Percentiles rank a stretch among this genome's conserved stretches.
phyloP scores from a whole-genome alignment of 1,139 yeast genomes.

The Zhuliangozyma parablackwelliae region DNA sequence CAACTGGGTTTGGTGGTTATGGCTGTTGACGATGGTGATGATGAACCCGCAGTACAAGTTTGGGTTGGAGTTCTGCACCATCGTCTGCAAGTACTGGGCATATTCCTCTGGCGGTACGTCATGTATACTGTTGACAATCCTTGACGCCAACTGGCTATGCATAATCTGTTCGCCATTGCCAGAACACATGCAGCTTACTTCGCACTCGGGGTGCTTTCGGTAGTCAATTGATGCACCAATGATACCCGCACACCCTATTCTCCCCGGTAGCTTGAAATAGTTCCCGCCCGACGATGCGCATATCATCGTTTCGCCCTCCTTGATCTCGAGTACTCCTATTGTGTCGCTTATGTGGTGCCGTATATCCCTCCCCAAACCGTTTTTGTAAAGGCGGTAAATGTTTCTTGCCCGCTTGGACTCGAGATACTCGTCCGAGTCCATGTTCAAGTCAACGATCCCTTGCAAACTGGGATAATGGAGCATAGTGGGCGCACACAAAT shows the following conservation, averaged over 20 bases:
- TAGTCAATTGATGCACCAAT: slow-evolving; percentile 42
- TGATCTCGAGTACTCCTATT: slow-evolving; percentile 24
- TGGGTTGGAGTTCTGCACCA: slow-evolving; percentile 2
- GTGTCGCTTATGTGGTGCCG: slow-evolving; percentile 24
- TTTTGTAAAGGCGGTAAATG: slow-evolving; percentile 12
- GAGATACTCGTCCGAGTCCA: slow-evolving; percentile 6
- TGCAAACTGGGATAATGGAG: slow-evolving; percentile 14
- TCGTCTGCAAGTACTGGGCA: slow-evolving; percentile 9
- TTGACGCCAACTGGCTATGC: slow-evolving; percentile 34
- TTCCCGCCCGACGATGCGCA: slow-evolving; percentile 54
- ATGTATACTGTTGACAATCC: slow-evolving; percentile 12
- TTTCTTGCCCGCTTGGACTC: slow-evolving; percentile 14
- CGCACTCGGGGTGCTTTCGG: slow-evolving; percentile 7
- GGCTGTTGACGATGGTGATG: slow-evolving; percentile 14
- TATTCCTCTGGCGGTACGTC: slow-evolving; percentile 7
- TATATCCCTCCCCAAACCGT: slow-evolving; percentile 5
- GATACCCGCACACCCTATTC: slow-evolving; percentile 53
- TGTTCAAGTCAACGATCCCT: slow-evolving; percentile 2
- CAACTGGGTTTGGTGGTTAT: slow-evolving; percentile 10
- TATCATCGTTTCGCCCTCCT: slow-evolving; percentile 15
- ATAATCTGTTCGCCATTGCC: slow-evolving; percentile 57
- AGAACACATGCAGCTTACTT: slow-evolving; percentile 43
- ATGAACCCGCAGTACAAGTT: slow-evolving; percentile 31
- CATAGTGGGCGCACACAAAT: slow-evolving; percentile 24
- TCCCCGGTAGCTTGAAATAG: slow-evolving; percentile 43